These are phyloP conservation scores for Chaetomium tenue DNA, from an alignment of 495 filamentous ascomycete genomes.

Conservation along the genomic window DNA sequence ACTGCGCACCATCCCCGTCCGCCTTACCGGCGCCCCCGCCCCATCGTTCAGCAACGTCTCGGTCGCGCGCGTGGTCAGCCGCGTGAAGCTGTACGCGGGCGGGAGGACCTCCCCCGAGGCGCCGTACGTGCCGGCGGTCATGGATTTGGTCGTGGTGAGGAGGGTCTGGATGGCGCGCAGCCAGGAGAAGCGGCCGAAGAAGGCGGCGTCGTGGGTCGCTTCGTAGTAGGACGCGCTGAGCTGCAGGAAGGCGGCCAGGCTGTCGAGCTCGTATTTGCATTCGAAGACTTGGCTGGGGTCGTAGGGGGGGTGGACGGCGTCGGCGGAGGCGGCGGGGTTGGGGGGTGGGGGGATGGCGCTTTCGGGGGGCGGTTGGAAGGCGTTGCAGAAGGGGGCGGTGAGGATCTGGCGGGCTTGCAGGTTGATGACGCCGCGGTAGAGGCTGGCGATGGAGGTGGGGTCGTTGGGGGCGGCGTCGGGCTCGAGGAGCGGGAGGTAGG, in stretches of 20 bases:
- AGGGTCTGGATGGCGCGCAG: conserved; percentile 49
- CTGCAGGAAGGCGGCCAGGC: conserved; percentile 63
- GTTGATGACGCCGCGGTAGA: conserved; percentile 65
- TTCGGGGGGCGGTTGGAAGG: conserved; percentile 61
- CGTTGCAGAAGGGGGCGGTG: conserved; percentile 61
- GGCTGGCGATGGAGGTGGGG: conserved; percentile 50
- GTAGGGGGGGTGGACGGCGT: conserved; percentile 29
- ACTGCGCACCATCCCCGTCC: conserved; percentile 60
- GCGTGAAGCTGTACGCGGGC: conserved; percentile 57
- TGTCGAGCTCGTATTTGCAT: conserved; percentile 68
- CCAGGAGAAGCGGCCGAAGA: conserved; percentile 59
- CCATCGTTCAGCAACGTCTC: conserved; percentile 62
- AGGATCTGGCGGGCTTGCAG: conserved; percentile 62
- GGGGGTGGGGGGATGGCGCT: conserved; percentile 45
- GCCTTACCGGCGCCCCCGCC: conserved; percentile 55
- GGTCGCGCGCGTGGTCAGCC: conserved; percentile 51
- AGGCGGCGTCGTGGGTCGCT: conserved; percentile 55
- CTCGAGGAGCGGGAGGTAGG: conserved; percentile 57
- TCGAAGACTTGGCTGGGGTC: conserved; percentile 40
- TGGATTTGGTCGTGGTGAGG: conserved; percentile 48
- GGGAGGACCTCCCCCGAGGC: conserved; percentile 50
- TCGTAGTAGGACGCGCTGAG: conserved; percentile 57
- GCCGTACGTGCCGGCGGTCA: conserved; percentile 58
- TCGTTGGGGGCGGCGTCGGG: conserved; percentile 36
- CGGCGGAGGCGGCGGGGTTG: conserved; percentile 25